phyloP scores from a whole-genome alignment of 257 asterid species.

The Solanum dulcamara region DNA sequence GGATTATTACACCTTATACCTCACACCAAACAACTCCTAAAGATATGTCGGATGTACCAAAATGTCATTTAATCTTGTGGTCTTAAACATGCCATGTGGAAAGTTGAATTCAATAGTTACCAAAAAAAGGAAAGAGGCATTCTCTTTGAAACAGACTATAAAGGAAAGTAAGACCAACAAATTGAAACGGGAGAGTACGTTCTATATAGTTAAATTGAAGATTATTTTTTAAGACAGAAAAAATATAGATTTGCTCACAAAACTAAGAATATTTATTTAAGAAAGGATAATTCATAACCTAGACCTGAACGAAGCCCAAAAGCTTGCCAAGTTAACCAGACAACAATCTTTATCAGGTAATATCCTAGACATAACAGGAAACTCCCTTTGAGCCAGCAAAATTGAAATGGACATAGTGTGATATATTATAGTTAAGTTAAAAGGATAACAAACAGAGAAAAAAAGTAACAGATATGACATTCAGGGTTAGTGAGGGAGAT shows the following conservation, averaged over 20 bases:
- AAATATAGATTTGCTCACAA: background rate
- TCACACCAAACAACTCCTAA: too few relatives aligned
- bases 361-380: background rate
- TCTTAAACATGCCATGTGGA: too few relatives aligned
- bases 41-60: too few relatives aligned
- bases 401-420: background rate
- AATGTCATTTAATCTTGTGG: too few relatives aligned
- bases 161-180: background rate
- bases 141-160: background rate
- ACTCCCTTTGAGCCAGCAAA: background rate
- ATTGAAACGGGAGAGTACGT: background rate
- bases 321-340: background rate
- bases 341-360: background rate
- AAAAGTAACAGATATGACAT: background rate
- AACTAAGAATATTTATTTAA: background rate
- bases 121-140: background rate
- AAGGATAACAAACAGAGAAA: background rate
- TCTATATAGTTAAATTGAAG: background rate
- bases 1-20: too few relatives aligned
- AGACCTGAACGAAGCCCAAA: background rate
- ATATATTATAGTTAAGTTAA: background rate
- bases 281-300: background rate
- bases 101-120: background rate
- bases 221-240: background rate
- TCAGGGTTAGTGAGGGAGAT: background rate